Conservation (phyloP, 345 rosid genomes). For the Stellera chamaejasme region DNA sequence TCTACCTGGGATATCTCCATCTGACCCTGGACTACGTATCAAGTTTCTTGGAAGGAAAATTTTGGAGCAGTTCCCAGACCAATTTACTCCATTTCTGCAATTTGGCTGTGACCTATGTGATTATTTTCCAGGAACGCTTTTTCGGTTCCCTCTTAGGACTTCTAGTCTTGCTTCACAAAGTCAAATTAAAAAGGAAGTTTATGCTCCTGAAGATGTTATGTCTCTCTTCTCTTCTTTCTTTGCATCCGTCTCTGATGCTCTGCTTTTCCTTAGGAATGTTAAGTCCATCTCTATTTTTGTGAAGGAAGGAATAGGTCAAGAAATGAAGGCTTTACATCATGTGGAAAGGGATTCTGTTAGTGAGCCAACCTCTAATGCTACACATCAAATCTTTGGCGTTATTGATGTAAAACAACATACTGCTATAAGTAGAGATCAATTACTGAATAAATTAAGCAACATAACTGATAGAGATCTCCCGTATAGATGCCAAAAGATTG, state of each 20-base stretch:
- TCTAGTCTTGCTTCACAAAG: slow-evolving; percentile 63
- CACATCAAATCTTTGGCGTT: slow-evolving; percentile 47
- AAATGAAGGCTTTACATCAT: slow-evolving; percentile 74
- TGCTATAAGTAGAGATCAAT: slow-evolving; percentile 70
- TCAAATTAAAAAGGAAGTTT: slow-evolving; percentile 79
- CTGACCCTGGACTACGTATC: slow-evolving; percentile 95
- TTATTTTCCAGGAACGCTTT: slow-evolving; percentile 83
- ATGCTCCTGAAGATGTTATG: slow-evolving; percentile 75
- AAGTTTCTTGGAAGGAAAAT: slow-evolving; percentile 79
- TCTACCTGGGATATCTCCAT: slow-evolving; percentile 94
- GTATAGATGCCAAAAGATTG: slow-evolving; percentile 63
- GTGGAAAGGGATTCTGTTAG: slow-evolving; percentile 46
- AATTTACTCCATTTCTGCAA: slow-evolving; percentile 84
- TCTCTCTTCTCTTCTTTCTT: slow-evolving; percentile 81
- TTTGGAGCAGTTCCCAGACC: slow-evolving; percentile 95
- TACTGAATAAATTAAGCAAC: slow-evolving; percentile 61
- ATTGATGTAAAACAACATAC: slow-evolving; percentile 43
- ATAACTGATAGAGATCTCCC: slow-evolving; percentile 48
- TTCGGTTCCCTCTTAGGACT: slow-evolving; percentile 91
- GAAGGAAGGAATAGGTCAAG: slow-evolving; percentile 74
- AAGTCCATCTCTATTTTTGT: slow-evolving; percentile 63
- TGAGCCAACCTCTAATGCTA: slow-evolving; percentile 42
- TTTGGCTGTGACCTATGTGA: slow-evolving; percentile 90
- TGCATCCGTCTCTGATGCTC: slow-evolving; percentile 64
- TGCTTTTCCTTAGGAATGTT: slow-evolving; percentile 79